phyloP scores from a whole-genome alignment of 139 green algal species.

The Closterium sp. region DNA sequence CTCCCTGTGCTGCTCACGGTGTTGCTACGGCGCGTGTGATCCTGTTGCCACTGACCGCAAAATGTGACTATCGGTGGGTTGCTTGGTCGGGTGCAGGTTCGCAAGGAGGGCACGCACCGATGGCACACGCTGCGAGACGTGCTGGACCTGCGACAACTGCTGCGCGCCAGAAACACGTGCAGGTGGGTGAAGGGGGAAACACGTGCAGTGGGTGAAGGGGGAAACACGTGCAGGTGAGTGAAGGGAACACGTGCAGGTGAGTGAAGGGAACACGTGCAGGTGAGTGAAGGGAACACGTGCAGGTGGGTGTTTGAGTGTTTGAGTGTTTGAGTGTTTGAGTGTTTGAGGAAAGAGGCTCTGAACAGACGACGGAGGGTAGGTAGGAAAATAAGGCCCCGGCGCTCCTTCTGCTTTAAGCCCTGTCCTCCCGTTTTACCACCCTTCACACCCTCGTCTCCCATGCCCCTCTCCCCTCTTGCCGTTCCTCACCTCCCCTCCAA shows the following conservation, averaged over 20 bases:
- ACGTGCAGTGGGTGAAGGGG: not conserved
- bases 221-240: not conserved
- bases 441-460: not conserved
- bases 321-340: too few relatives aligned
- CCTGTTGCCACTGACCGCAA: not conserved
- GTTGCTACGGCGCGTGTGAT: too few relatives aligned
- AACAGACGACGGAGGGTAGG: too few relatives aligned
- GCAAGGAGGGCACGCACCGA: not conserved
- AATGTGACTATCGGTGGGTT: not conserved
- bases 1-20: too few relatives aligned
- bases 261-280: not conserved
- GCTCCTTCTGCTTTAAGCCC: too few relatives aligned
- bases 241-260: too few relatives aligned
- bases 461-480: not conserved
- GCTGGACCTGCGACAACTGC: not conserved
- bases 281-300: not conserved
- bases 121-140: constrained; percentile 9
- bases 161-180: not conserved
- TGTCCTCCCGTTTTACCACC: too few relatives aligned
- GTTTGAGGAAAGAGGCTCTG: too few relatives aligned
- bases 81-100: too few relatives aligned
- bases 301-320: not conserved
- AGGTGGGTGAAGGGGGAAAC: not conserved
- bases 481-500: not conserved
- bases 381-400: too few relatives aligned